Percentiles rank a stretch among this genome's conserved stretches.
phyloP scores from a whole-genome alignment of 129 eudicot species.

The Artemisia annua region DNA sequence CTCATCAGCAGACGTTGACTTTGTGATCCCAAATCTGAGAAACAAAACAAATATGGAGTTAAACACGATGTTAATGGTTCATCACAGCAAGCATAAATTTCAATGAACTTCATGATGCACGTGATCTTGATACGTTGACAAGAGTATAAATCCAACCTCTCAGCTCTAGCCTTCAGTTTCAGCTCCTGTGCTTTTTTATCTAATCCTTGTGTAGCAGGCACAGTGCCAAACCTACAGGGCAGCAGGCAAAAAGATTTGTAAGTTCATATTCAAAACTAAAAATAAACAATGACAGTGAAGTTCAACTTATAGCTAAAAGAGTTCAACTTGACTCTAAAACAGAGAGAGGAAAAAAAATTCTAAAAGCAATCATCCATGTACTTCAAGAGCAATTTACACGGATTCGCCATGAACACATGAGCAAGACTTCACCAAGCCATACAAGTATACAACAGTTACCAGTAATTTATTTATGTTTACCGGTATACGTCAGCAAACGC shows the following conservation, averaged over 20 bases:
- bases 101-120: neutral
- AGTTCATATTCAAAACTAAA: neutral
- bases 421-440: no score
- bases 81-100: neutral
- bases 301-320: neutral
- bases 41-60: constrained; percentile 1
- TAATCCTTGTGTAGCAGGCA: constrained; percentile 44
- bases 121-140: neutral
- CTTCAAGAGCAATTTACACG: neutral
- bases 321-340: neutral
- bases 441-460: no score
- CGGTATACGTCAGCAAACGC: no score
- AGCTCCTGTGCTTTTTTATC: constrained; percentile 63
- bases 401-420: neutral
- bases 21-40: constrained; percentile 72
- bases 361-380: no score
- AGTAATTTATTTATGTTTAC: no score
- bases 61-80: neutral
- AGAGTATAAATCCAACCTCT: constrained; percentile 37
- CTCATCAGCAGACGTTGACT: constrained; percentile 54
- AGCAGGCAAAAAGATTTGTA: neutral
- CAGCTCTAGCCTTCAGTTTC: constrained; percentile 97
- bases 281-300: neutral
- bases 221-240: constrained; percentile 61
- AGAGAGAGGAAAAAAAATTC: no score